Base-by-base conservation (phyloP, 352 stramenopile genomes). In the Aphanomyces stellatus region DNA sequence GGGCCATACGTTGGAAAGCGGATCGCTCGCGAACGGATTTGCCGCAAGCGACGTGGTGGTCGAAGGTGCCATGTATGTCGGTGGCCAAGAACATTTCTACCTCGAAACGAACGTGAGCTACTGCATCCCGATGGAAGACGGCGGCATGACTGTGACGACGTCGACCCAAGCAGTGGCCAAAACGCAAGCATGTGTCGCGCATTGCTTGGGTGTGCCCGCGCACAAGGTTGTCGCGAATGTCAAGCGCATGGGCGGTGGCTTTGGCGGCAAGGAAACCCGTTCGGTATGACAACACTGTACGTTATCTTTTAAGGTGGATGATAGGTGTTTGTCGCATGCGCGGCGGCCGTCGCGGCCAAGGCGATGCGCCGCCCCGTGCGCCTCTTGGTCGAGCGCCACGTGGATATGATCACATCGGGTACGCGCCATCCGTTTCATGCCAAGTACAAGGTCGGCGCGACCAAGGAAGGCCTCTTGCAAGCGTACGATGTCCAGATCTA, bases 81-180 rank as follows among this genome's bases (percentile, higher is more conserved):
- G 91, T 24, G 93, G 91, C 6, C 95, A 98, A 67, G 93, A 98
- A 66, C 95, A 98, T 74, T 98, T 98, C 70, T 98, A 98, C 77
- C 88, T 98, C 24, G 92, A 98, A 73, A 96, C 88, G 10, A 93
- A 97, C 51, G 79, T 87, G 10, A 87, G 85, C 4, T 70, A 97
- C 4, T 90, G 75, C 31, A 85, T 77, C 2, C 88, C 90, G 0
- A 73, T 81, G 61, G 90, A 98, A 59, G 74, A 77, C 48, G 88
- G 89, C 28, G 87, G 90, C 17, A 86, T 99, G 70, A 95, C 95
- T 37, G 82, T 99, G 30, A 90, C 97, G 40, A 87, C 81, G 28
- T 98, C 94, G 0, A 98, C 95, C 0, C 96, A 99, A 78, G 92
- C 91, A 4, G 78, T 86, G 5, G 96, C 85, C 4, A 97, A 98